phyloP scores from a whole-genome alignment of 768 basidiomycete species.

The Ramaria sp. region DNA sequence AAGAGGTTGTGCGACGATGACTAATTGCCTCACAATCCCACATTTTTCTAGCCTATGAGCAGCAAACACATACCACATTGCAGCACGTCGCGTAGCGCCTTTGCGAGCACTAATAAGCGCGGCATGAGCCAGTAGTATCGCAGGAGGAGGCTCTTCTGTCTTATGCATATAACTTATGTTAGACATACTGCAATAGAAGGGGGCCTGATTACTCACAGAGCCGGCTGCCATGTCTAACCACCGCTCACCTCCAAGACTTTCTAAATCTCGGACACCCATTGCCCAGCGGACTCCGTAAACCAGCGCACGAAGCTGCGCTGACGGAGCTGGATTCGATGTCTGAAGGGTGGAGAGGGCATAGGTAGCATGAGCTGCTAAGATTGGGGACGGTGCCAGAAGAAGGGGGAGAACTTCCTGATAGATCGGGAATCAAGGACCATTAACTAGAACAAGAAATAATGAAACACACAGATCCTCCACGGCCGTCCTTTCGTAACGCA shows the following conservation, averaged over 20 bases:
- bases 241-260: slow-evolving; percentile 63
- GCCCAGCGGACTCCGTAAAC: slow-evolving; percentile 72
- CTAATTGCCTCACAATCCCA: slow-evolving; percentile 54
- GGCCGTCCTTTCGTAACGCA: slow-evolving; percentile 62
- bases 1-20: background rate
- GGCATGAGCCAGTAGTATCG: slow-evolving; percentile 71
- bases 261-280: slow-evolving; percentile 53
- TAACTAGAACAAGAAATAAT: background rate
- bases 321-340: slow-evolving; percentile 40
- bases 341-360: slow-evolving; percentile 45
- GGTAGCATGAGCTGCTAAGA: slow-evolving; percentile 46
- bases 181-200: slow-evolving; percentile 7
- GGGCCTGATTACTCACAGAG: slow-evolving; percentile 43
- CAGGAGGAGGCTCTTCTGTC: slow-evolving; percentile 76
- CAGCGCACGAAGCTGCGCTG: slow-evolving; percentile 58
- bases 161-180: slow-evolving; percentile 26
- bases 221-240: slow-evolving; percentile 85
- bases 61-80: slow-evolving; percentile 69
- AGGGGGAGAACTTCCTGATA: slow-evolving; percentile 73
- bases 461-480: slow-evolving; percentile 64
- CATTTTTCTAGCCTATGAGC: slow-evolving; percentile 74
- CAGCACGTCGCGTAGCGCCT: slow-evolving; percentile 42
- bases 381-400: slow-evolving; percentile 54
- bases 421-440: background rate
- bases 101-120: slow-evolving; percentile 57